Evolutionary conservation across 2,329 filamentous ascomycete species (phyloP).

Genomic region (Didymella exigua): DNA sequence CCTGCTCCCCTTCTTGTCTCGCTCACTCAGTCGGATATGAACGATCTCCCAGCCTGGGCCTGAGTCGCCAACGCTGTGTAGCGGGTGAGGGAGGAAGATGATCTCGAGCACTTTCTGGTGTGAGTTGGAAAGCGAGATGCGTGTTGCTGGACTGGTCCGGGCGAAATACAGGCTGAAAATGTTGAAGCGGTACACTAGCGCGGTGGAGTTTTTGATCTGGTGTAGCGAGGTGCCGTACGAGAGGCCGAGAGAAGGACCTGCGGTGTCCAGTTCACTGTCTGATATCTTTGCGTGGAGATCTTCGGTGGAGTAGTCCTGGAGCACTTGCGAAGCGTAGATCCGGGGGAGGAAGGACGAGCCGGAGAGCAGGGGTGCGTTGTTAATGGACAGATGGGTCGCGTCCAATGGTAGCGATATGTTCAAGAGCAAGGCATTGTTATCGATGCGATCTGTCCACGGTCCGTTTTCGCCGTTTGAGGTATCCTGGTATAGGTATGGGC

Average conservation of each 20-base stretch:
- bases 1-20: conserved; percentile 4
- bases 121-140: conserved; percentile 21
- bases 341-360: conserved; percentile 24
- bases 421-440: conserved; percentile 39
- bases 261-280: conserved; percentile 15
- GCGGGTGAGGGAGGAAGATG: conserved; percentile 31
- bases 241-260: conserved; percentile 34
- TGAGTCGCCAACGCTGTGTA: conserved; percentile 30
- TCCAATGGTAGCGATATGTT: conserved; percentile 41
- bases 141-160: conserved; percentile 18
- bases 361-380: conserved; percentile 32
- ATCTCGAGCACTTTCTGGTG: conserved; percentile 40
- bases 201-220: conserved; percentile 21
- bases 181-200: conserved; percentile 39
- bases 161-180: conserved; percentile 32
- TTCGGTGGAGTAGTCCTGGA: conserved; percentile 23
- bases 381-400: conserved; percentile 33
- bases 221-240: conserved; percentile 38
- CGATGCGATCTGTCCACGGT: conserved; percentile 32
- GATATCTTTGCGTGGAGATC: conserved; percentile 18
- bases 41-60: conserved; percentile 33
- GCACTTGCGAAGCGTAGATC: conserved; percentile 40
- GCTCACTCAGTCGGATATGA: conserved; percentile 21
- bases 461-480: conserved; percentile 31
- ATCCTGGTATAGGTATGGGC: conserved; percentile 43